phyloP scores from a whole-genome alignment of 768 basidiomycete species.

The Leccinum broughii region DNA sequence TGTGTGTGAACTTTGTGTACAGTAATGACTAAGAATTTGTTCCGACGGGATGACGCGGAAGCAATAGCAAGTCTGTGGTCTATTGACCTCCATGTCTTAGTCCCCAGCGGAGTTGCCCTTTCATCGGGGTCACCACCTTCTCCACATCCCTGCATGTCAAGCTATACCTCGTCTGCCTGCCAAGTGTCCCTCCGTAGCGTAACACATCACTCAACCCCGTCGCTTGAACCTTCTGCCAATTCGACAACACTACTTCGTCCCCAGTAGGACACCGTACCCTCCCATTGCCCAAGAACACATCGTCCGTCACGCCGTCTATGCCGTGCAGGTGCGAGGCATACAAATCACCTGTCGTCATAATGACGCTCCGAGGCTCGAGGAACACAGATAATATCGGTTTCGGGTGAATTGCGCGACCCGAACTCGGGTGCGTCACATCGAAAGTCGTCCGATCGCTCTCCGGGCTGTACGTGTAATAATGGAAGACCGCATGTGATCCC shows the following conservation, averaged over 20 bases:
- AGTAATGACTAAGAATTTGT: background rate
- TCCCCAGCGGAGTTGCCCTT: background rate
- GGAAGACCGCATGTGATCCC: conserved; percentile 78
- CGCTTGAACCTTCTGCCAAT: conserved; percentile 52
- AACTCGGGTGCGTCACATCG: conserved; percentile 25
- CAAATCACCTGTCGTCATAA: conserved; percentile 69
- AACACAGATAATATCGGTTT: conserved; percentile 69
- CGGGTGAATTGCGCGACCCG: conserved; percentile 59
- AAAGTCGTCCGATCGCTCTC: conserved; percentile 15
- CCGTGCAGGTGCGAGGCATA: conserved; percentile 81
- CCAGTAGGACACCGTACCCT: conserved; percentile 27
- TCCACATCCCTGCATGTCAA: conserved; percentile 84
- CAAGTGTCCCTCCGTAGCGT: conserved; percentile 49
- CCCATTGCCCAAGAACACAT: conserved; percentile 38
- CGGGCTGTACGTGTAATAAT: conserved; percentile 69
- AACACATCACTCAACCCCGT: conserved; percentile 41
- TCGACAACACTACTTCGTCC: conserved; percentile 48
- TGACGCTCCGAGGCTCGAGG: conserved; percentile 81
- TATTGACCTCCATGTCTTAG: background rate
- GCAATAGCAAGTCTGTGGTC: background rate
- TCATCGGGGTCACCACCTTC: conserved; percentile 42
- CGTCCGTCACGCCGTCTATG: conserved; percentile 60
- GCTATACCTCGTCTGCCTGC: conserved; percentile 68
- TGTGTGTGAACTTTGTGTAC: conserved; percentile 11
- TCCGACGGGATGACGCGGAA: background rate